Percentiles rank a stretch among this genome's conserved stretches.
phyloP scores from a whole-genome alignment of 208 protist genomes.

The Blechomonas ayalai region DNA sequence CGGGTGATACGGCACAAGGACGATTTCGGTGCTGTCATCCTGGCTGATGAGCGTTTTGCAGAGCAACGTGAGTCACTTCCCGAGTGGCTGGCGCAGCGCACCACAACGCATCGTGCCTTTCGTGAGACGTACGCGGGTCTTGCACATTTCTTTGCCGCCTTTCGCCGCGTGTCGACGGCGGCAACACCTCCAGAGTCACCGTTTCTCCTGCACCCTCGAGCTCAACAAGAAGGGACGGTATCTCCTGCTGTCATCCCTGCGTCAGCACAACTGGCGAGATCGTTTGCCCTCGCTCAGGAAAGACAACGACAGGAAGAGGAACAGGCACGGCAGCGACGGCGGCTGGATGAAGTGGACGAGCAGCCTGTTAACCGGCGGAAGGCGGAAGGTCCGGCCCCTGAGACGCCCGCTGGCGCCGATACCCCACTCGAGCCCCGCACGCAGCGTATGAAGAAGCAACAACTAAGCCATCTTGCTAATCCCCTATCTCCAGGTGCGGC shows the following conservation, averaged over 20 bases:
- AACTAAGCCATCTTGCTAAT: background rate
- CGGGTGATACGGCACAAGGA: constrained; percentile 95
- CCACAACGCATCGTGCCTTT: constrained; percentile 44
- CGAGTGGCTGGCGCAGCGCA: constrained; percentile 53
- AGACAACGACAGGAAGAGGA: constrained; percentile 8
- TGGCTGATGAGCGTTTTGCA: constrained; percentile 93
- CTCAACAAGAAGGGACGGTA: background rate
- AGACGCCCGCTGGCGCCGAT: background rate
- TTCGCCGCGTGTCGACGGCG: constrained; percentile 4
- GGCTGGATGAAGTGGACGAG: constrained; percentile 21
- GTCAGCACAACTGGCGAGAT: constrained; percentile 20
- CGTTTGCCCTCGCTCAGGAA: constrained; percentile 20
- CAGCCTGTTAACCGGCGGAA: background rate
- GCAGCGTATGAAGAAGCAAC: constrained; percentile 1
- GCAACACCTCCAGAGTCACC: background rate
- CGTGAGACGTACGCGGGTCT: constrained; percentile 51
- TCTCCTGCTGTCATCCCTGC: constrained; percentile 13
- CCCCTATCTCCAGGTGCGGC: background rate
- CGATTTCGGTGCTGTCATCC: constrained; percentile 95
- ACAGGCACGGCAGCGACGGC: constrained; percentile 10
- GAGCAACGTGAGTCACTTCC: constrained; percentile 27
- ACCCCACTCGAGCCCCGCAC: background rate
- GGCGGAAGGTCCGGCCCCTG: no score
- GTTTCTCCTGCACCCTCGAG: background rate
- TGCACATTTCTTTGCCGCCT: constrained; percentile 52